Percentiles rank a stretch among this genome's conserved stretches.
These are phyloP conservation scores for Limtongia smithiae DNA, from an alignment of 805 yeast genomes.

Conservation along the genomic window DNA sequence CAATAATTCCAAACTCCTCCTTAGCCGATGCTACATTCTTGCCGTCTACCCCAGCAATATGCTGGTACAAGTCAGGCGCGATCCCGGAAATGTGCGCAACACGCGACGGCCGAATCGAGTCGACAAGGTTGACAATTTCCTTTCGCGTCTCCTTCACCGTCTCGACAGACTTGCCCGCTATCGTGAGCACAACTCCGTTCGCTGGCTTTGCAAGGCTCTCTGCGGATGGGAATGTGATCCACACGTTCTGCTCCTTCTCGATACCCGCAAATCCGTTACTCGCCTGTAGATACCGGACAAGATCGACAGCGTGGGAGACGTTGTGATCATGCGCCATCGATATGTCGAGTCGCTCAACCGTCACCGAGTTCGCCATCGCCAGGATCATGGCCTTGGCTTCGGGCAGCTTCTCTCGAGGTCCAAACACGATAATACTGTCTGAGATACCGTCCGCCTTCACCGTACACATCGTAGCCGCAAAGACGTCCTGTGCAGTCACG, in stretches of 20 bases:
- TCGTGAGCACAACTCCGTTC: constrained; percentile 57
- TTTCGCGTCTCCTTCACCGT: constrained; percentile 63
- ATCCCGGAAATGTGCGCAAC: constrained; percentile 53
- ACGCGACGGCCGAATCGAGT: constrained; percentile 64
- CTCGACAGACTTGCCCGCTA: constrained; percentile 51
- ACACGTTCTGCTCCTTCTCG: constrained; percentile 44
- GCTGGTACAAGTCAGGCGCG: constrained; percentile 54
- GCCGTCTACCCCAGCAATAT: constrained; percentile 44
- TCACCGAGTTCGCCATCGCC: constrained; percentile 54
- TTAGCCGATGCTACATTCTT: constrained; percentile 29
- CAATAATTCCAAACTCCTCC: constrained; percentile 47
- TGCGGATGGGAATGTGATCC: constrained; percentile 48
- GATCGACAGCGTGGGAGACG: constrained; percentile 62
- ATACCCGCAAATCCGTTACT: constrained; percentile 38
- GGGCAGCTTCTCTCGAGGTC: constrained; percentile 48
- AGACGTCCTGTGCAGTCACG: constrained; percentile 43
- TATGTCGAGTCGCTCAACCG: constrained; percentile 70
- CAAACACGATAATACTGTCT: constrained; percentile 54
- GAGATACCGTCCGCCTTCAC: constrained; percentile 41
- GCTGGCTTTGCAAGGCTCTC: constrained; percentile 42
- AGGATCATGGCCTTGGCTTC: constrained; percentile 64
- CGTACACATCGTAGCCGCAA: constrained; percentile 35
- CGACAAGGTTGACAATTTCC: constrained; percentile 70
- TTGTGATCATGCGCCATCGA: constrained; percentile 74
- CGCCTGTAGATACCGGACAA: constrained; percentile 59